Conservation (phyloP, 495 filamentous ascomycete species). For the Darksidea phi region DNA sequence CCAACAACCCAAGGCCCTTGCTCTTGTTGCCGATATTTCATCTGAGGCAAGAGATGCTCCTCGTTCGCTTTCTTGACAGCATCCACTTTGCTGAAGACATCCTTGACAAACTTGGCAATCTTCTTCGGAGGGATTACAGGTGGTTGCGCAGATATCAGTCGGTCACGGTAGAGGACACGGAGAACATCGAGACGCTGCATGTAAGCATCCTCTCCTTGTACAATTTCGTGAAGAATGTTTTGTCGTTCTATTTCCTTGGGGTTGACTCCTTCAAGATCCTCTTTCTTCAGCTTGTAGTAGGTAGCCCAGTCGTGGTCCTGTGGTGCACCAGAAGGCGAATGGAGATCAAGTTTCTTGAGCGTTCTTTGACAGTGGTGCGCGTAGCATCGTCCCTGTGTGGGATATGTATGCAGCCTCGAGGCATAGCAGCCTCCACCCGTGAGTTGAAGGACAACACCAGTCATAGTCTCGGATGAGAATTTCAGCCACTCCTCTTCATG, state of each 20-base stretch:
- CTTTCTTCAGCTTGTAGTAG: slow-evolving; percentile 83
- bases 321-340: slow-evolving; percentile 63
- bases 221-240: slow-evolving; percentile 93
- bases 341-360: slow-evolving; percentile 87
- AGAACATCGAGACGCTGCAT: slow-evolving; percentile 86
- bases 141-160: slow-evolving; percentile 68
- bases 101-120: slow-evolving; percentile 70
- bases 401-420: slow-evolving; percentile 71
- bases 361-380: slow-evolving; percentile 92
- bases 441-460: slow-evolving; percentile 88
- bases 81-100: slow-evolving; percentile 90
- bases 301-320: slow-evolving; percentile 84
- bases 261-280: slow-evolving; percentile 61
- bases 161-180: slow-evolving; percentile 80
- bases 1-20: slow-evolving; percentile 92
- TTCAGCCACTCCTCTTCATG: slow-evolving; percentile 98
- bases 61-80: slow-evolving; percentile 88
- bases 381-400: slow-evolving; percentile 80
- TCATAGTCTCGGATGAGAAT: slow-evolving; percentile 70
- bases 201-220: slow-evolving; percentile 86
- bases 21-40: slow-evolving; percentile 96
- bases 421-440: slow-evolving; percentile 93
- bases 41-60: slow-evolving; percentile 87
- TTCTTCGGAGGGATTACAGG: slow-evolving; percentile 75
- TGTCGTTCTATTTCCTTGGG: slow-evolving; percentile 93